Base-by-base conservation (phyloP, 345 rosid genomes). In the Toxicodendron radicans region DNA sequence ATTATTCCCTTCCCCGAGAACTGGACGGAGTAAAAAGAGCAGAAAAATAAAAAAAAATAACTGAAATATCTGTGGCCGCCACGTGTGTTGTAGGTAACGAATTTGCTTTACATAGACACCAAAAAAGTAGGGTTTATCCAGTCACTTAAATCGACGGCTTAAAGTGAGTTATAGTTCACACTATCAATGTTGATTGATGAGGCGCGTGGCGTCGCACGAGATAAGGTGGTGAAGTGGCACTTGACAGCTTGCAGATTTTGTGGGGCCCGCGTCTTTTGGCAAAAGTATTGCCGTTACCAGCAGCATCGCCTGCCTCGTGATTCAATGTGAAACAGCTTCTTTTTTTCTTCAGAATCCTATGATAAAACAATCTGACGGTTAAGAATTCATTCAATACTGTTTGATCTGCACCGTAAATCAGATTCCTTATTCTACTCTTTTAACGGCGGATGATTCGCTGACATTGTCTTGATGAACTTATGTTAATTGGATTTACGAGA, bases 301-400 rank as follows among this genome's bases (percentile, higher is more conserved):
- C 58, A 73, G 72, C 58, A 73, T 69, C 73, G 74, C 70, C 16
- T 61, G 79, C 70, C 83, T 73, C 78, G 79, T 81, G 81, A 74
- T 74, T 61, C 30, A 23, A n/a, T 20, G 65, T 18, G 6, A 51
- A 10, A 45, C 61, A 46, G 32, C 6, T 70, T n/a, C 45, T 23
- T 9, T n/a, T 53, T 66, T 61, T 20, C 45, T 38, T 61, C 52
- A 62, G 79, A 68, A 81, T 77, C 81, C 81, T 62, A 78, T 74
- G 81, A 70, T 21, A 13, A 13, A 17, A 41, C 54, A 64, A 74
- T 74, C 75, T 0, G 1, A 71, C 77, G 81, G 79, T 27, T 38
- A 1, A 35, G 27, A 66, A 51, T 45, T 11, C 24, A 21, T 23
- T 23, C 4, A 2, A 41, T 13, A 3, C 0, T 0, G 12, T 0